phyloP scores from a whole-genome alignment of 345 rosid species.

The Gossypium sturtianum region DNA sequence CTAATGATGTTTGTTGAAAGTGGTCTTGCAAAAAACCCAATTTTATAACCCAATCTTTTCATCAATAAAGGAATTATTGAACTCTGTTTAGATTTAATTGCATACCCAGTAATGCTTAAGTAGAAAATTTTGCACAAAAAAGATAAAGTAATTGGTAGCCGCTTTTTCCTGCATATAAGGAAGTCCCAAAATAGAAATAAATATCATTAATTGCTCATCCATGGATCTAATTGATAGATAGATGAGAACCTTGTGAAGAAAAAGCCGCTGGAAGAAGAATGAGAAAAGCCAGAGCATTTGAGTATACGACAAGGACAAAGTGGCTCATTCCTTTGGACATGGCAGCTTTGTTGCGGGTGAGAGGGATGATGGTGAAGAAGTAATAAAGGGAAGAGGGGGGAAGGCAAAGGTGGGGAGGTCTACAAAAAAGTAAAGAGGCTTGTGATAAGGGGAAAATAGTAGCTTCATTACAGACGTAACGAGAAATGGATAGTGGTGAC shows the following conservation, averaged over 20 bases:
- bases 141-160: constrained; percentile 32
- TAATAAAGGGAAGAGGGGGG: too few relatives aligned
- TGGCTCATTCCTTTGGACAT: constrained; percentile 43
- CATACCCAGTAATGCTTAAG: constrained; percentile 43
- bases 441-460: too few relatives aligned
- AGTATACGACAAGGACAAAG: constrained; percentile 37
- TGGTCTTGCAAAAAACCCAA: constrained; percentile 29
- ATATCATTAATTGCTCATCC: background rate
- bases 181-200: background rate
- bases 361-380: too few relatives aligned
- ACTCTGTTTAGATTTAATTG: background rate
- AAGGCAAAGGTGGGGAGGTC: too few relatives aligned
- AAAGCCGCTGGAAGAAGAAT: constrained; percentile 27
- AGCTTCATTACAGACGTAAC: too few relatives aligned
- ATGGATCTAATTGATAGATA: background rate
- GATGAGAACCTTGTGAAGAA: constrained; percentile 27
- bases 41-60: background rate
- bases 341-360: constrained; percentile 42
- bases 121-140: constrained; percentile 41
- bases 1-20: constrained; percentile 22
- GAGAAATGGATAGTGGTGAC: too few relatives aligned
- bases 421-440: too few relatives aligned
- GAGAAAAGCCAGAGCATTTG: constrained; percentile 35
- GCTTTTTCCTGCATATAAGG: constrained; percentile 20
- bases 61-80: background rate